Evolutionary conservation across 1,284 basidiomycete genomes (phyloP), one percentile per base, ranked within the genome.

Genomic region (Austroboletus rostrupii): DNA sequence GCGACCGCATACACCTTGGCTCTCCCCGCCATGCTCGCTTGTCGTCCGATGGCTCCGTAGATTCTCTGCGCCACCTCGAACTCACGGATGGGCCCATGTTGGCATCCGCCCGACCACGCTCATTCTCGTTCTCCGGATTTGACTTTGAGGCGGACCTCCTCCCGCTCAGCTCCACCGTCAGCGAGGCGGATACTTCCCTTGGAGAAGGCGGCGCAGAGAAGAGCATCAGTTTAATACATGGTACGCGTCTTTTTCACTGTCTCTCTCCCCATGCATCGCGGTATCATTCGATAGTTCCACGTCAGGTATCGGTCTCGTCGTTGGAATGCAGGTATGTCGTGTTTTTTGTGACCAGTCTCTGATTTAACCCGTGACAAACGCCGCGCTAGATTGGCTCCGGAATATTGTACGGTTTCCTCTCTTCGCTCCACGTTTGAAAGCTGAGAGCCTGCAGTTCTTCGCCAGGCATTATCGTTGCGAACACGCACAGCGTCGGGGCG

Each of bases 381-480:
- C 44, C 23, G 38, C 37, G 28, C 44, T 55, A 87, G 81, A 91
- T 95, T 66, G 92, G 92, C 28, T 92, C 89, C 13, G 93, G 93
- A 19, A 96, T 97, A 56, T 97, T 97, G 89, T 90, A 63, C 58
- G 81, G 2, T 13, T 36, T 53, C 26, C 13, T 47, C 13, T 47
- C 29, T 31, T 48, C 20, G 36, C 45, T 36, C 44, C 20, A 5
- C 32, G 31, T 19, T 37, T 11, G 12, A 10, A 43, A 23, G 23
- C 44, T 58, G 32, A 53, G 29, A 28, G 19, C 32, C 41, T 35
- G 7, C 49, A 91, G 88, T 71, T 92, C 90, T 1, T 92, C 90
- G 1, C 93, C 93, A 1, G 92, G 92, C 20, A 84, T 95, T n/a
- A 84, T 97, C 1, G 81, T 94, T 28, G 87, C 88, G 14, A 90